phyloP scores from a whole-genome alignment of 495 filamentous ascomycete species.

The Hypoxylon lienhwacheense region DNA sequence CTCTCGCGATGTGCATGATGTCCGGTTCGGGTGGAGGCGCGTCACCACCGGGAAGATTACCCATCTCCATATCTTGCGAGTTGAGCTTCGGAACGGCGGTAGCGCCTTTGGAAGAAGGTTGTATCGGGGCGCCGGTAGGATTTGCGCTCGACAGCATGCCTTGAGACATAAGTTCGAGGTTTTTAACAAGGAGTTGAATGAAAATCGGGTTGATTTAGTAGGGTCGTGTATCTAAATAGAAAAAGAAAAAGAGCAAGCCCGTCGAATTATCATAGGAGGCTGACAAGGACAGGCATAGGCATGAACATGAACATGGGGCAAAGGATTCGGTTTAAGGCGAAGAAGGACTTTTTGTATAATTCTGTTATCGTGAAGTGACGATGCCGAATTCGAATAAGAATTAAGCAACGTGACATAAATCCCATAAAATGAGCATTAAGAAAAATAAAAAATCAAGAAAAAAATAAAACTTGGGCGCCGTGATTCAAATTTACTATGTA shows the following conservation, averaged over 20 bases:
- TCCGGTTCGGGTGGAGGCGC: constrained; percentile 63
- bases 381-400: no score
- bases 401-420: no score
- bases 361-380: no score
- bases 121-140: constrained; percentile 42
- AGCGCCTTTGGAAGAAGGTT: constrained; percentile 60
- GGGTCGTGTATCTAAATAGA: background rate
- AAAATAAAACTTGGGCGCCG: no score
- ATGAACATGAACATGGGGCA: background rate
- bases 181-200: no score
- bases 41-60: constrained; percentile 56
- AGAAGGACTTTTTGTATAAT: no score
- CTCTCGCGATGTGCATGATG: constrained; percentile 90
- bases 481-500: no score
- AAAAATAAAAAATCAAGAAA: no score
- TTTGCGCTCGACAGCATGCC: constrained; percentile 13
- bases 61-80: constrained; percentile 67
- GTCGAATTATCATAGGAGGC: background rate
- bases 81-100: constrained; percentile 62
- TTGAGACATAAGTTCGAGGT: no score
- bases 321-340: background rate
- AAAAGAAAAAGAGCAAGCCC: no score
- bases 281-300: constrained; percentile 18
- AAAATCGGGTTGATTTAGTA: no score
- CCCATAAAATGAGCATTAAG: no score